Evolutionary conservation across 2,329 filamentous ascomycete genomes (phyloP).

Genomic region (Cladosporium sp.): DNA sequence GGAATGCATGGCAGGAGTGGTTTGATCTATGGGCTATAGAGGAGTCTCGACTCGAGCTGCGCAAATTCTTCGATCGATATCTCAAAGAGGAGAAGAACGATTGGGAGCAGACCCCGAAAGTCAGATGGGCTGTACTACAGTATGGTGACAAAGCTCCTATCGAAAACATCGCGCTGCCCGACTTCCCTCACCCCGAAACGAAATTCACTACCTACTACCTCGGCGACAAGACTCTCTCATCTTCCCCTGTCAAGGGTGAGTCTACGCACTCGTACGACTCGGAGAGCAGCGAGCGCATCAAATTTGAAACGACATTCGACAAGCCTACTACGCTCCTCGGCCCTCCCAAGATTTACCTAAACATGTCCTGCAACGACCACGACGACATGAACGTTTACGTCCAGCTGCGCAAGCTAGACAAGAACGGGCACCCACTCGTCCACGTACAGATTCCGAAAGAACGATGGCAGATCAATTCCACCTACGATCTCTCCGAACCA

Average conservation of each 20-base stretch:
- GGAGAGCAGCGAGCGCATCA: conserved; percentile 15
- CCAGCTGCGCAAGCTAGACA: conserved; percentile 15
- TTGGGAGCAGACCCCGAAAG: conserved; percentile 43
- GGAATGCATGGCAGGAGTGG: conserved; percentile 41
- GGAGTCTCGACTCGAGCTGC: conserved; percentile 33
- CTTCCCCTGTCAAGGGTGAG: neutral
- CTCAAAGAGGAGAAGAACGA: conserved; percentile 40
- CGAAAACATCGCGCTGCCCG: conserved; percentile 8
- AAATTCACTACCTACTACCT: conserved; percentile 9
- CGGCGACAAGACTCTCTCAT: neutral
- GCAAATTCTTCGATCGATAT: conserved; percentile 36
- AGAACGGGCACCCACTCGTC: conserved; percentile 1
- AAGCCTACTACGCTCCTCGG: conserved; percentile 40
- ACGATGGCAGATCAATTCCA: conserved; percentile 20
- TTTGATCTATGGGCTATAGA: conserved; percentile 36
- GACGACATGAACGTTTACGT: conserved; percentile 19
- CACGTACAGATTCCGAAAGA: conserved; percentile 11
- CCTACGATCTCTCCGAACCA: conserved; percentile 37
- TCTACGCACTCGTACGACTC: conserved; percentile 1
- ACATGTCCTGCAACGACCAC: conserved; percentile 30
- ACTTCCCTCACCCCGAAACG: conserved; percentile 10
- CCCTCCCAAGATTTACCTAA: conserved; percentile 37
- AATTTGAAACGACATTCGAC: conserved; percentile 40
- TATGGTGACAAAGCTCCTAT: conserved; percentile 31
- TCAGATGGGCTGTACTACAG: conserved; percentile 38